Percentiles rank a stretch among this genome's conserved stretches.
These are phyloP conservation scores for Tuber indicum DNA, from an alignment of 495 filamentous ascomycete species.

Conservation along the genomic window DNA sequence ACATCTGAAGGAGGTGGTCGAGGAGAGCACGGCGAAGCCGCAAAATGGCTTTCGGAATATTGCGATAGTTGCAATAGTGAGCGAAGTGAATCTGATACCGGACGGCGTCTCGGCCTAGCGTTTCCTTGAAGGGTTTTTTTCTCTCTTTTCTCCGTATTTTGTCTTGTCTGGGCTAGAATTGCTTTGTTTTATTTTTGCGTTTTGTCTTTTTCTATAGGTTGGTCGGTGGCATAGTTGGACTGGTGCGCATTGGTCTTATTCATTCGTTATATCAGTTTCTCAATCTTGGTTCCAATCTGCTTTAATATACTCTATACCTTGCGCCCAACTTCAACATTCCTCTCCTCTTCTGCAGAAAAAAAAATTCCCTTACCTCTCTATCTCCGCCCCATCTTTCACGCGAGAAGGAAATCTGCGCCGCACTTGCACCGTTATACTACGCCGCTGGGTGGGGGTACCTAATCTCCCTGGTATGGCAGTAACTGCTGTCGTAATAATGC, in stretches of 20 bases:
- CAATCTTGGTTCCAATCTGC: not conserved
- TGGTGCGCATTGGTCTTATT: not conserved
- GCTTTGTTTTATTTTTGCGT: slow-evolving; percentile 2
- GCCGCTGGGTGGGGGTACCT: not conserved
- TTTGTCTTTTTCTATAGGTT: not conserved
- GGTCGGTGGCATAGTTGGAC: not conserved
- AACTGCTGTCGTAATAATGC: not conserved
- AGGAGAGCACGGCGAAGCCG: slow-evolving; percentile 31
- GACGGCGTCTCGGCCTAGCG: slow-evolving; percentile 8
- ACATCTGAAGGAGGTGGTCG: slow-evolving; percentile 16
- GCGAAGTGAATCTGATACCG: slow-evolving; percentile 36
- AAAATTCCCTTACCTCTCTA: no score
- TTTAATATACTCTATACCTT: not conserved
- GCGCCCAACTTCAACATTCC: not conserved
- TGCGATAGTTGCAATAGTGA: slow-evolving; percentile 67
- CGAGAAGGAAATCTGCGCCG: not conserved
- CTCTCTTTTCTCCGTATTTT: slow-evolving; percentile 4
- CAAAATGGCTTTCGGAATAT: slow-evolving; percentile 47
- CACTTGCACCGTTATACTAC: not conserved
- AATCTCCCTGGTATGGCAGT: not conserved
- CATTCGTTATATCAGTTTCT: not conserved
- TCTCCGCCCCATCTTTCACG: not conserved
- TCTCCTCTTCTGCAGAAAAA: not conserved
- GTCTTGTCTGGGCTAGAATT: slow-evolving; percentile 13
- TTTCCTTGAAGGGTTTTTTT: slow-evolving; percentile 24